These are phyloP conservation scores for Cystobasidium slooffiae DNA, from an alignment of 1,284 basidiomycete genomes.

Conservation along the genomic window DNA sequence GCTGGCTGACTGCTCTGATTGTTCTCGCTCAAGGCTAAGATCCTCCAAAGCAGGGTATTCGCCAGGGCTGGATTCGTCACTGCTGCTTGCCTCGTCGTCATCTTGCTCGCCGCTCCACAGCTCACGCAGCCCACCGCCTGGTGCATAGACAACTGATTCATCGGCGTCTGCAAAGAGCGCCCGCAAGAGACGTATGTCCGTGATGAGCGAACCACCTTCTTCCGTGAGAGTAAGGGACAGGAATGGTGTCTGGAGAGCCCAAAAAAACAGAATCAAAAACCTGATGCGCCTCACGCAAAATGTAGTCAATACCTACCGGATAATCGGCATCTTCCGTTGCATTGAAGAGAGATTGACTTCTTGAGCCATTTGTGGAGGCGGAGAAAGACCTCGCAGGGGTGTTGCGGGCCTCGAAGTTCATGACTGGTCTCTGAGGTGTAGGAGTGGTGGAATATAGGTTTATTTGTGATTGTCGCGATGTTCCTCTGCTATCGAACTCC, in stretches of 20 bases:
- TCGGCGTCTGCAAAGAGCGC: conserved; percentile 44
- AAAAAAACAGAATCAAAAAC: not conserved
- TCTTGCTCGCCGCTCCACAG: conserved; percentile 47
- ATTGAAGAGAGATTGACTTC: not conserved
- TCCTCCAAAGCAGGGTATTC: not conserved
- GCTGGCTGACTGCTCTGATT: too few species aligned
- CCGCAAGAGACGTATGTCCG: conserved; percentile 49
- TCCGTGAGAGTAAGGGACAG: conserved; percentile 48
- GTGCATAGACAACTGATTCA: conserved; percentile 44
- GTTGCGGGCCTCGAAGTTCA: conserved; percentile 13
- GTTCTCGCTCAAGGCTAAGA: not conserved
- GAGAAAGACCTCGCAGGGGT: conserved; percentile 23
- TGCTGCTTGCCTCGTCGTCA: conserved; percentile 3
- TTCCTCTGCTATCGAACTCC: not conserved
- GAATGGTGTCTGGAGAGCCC: conserved; percentile 45
- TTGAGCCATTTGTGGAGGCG: conserved; percentile 24
- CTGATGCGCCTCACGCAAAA: not conserved
- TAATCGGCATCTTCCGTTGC: conserved; percentile 31
- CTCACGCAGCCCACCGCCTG: conserved; percentile 48
- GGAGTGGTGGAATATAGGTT: conserved; percentile 31
- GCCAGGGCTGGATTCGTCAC: not conserved
- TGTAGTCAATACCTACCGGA: conserved; percentile 22
- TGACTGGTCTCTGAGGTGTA: conserved; percentile 14
- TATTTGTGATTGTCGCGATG: conserved; percentile 6
- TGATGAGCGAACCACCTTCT: conserved; percentile 47